phyloP scores from a whole-genome alignment of 495 filamentous ascomycete species.

The Chaetomium fimeti region DNA sequence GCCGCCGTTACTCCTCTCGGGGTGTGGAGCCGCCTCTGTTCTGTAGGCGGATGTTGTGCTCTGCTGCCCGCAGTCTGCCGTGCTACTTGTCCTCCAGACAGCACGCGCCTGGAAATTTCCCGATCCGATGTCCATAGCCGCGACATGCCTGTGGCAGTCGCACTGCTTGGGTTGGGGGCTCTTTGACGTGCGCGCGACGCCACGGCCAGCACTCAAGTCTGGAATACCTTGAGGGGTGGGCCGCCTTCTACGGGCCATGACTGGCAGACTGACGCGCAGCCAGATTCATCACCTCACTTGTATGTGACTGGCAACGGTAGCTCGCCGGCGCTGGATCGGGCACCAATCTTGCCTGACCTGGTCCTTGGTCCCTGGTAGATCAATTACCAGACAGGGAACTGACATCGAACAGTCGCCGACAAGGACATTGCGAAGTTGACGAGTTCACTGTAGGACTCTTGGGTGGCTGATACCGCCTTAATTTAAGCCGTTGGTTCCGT shows the following conservation, averaged over 20 bases:
- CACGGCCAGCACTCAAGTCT: background rate
- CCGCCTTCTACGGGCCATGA: background rate
- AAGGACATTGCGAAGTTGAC: background rate
- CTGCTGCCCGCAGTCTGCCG: slow-evolving; percentile 13
- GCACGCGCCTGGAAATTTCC: slow-evolving; percentile 22
- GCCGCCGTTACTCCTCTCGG: background rate
- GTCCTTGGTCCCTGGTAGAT: background rate
- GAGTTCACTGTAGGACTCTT: background rate
- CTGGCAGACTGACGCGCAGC: slow-evolving; percentile 6
- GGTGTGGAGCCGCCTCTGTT: slow-evolving; percentile 11
- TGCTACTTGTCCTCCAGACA: slow-evolving; percentile 15
- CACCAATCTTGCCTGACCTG: slow-evolving; percentile 10
- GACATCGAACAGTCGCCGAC: slow-evolving; percentile 6
- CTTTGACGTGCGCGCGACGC: slow-evolving; percentile 6
- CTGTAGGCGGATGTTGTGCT: slow-evolving; percentile 16
- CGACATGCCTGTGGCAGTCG: slow-evolving; percentile 17
- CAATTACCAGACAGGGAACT: background rate
- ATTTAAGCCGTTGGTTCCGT: background rate
- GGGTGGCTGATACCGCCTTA: background rate
- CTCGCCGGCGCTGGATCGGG: background rate
- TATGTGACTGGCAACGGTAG: background rate
- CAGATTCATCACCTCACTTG: background rate
- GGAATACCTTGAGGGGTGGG: slow-evolving; percentile 5
- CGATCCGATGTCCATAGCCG: slow-evolving; percentile 19
- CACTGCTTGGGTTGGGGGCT: slow-evolving; percentile 18